Evolutionary conservation across 306 rosid species (phyloP).

Genomic region (Gillenia trifoliata): DNA sequence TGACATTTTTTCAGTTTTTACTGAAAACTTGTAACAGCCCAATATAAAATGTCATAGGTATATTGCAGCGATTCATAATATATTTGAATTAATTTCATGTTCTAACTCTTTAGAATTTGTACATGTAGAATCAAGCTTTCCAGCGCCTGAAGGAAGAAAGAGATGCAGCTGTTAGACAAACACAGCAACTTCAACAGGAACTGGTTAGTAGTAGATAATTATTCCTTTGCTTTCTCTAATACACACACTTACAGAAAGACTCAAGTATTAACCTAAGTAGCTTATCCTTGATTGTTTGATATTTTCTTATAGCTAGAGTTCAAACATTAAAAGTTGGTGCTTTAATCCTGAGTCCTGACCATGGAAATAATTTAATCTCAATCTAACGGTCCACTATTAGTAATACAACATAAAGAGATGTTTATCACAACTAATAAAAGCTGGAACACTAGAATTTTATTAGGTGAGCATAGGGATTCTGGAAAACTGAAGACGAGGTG

Average conservation of each 20-base stretch:
- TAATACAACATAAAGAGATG: not conserved
- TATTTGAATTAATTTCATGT: slow-evolving; percentile 4
- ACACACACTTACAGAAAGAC: not conserved
- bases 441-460: not conserved
- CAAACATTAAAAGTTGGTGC: not conserved
- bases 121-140: slow-evolving; percentile 38
- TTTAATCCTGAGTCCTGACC: not conserved
- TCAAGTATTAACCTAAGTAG: not conserved
- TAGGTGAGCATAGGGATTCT: not conserved
- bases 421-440: not conserved
- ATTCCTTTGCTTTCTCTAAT: not conserved
- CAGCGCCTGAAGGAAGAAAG: slow-evolving; percentile 77
- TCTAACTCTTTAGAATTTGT: slow-evolving; percentile 12
- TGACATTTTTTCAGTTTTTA: not conserved
- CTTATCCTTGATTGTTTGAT: not conserved
- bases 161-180: slow-evolving; percentile 67
- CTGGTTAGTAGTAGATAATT: slow-evolving; percentile 46
- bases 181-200: slow-evolving; percentile 77
- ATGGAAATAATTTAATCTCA: not conserved
- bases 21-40: not conserved
- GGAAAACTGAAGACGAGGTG: not conserved
- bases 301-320: not conserved
- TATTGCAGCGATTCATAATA: slow-evolving; percentile 6
- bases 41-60: not conserved
- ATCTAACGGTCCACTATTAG: not conserved